Percentiles rank a stretch among this genome's conserved stretches.
Conservation (phyloP, 768 basidiomycete species). For the Psilocybe subaeruginosa region DNA sequence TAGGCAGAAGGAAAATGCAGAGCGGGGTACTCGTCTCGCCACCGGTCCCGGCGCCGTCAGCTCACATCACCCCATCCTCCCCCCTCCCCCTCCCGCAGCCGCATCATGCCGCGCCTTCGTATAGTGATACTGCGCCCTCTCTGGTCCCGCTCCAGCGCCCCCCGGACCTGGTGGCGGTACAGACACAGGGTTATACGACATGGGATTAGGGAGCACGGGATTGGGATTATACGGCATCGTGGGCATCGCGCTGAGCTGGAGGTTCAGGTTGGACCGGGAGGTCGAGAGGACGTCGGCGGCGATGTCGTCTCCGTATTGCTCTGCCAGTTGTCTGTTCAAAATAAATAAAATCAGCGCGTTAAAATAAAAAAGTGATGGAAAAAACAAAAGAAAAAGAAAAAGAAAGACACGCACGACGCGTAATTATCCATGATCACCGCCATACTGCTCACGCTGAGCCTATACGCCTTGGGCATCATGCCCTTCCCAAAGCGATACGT, state of each 20-base stretch:
- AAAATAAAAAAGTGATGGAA: no score
- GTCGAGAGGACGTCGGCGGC: slow-evolving; percentile 56
- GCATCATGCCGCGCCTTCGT: no score
- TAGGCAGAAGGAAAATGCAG: no score
- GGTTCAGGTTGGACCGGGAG: slow-evolving; percentile 49
- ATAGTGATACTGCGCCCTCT: no score
- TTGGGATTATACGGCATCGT: neutral
- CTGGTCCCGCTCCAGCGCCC: no score
- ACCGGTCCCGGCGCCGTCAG: no score
- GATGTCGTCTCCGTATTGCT: slow-evolving; percentile 65
- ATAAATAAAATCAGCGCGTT: neutral
- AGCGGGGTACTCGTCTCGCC: no score
- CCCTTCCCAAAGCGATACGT: slow-evolving; percentile 90
- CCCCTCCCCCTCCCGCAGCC: no score
- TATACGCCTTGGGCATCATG: slow-evolving; percentile 85
- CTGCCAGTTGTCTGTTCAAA: slow-evolving; percentile 60
- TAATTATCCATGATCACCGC: slow-evolving; percentile 86
- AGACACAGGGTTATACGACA: no score
- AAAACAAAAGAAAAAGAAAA: neutral
- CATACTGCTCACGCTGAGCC: slow-evolving; percentile 71
- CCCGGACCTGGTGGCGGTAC: no score
- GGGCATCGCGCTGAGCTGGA: slow-evolving; percentile 16
- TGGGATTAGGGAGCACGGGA: no score
- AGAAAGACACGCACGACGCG: slow-evolving; percentile 49
- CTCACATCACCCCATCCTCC: no score